Percentiles rank a stretch among this genome's conserved stretches.
These are phyloP conservation scores for Escovopsis sp. DNA, from an alignment of 2,329 filamentous ascomycete genomes.

Conservation along the genomic window DNA sequence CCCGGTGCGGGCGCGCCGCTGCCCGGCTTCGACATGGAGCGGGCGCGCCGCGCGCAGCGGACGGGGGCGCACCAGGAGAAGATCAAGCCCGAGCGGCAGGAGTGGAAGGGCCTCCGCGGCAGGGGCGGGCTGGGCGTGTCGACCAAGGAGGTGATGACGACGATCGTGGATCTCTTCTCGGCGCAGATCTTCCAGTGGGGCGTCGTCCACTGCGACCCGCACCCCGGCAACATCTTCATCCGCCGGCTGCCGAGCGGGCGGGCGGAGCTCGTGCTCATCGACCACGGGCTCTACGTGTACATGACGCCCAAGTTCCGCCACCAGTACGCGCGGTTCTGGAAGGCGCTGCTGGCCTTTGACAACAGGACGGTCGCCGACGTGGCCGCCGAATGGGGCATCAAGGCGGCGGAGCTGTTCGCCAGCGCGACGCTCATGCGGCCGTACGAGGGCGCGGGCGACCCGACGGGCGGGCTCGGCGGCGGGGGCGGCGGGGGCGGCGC, in stretches of 20 bases:
- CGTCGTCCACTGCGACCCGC: conserved; percentile 87
- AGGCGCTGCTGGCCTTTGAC: conserved; percentile 84
- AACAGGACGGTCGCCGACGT: conserved; percentile 63
- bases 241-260: conserved; percentile 69
- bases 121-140: conserved; percentile 74
- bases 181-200: conserved; percentile 98
- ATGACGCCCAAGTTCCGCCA: conserved; percentile 73
- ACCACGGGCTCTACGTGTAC: conserved; percentile 91
- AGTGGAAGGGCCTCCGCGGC: conserved; percentile 59
- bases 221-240: conserved; percentile 95
- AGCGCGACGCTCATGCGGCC: conserved; percentile 80
- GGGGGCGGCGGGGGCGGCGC: conserved; percentile 68
- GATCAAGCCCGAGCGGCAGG: conserved; percentile 66
- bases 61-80: conserved; percentile 40
- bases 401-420: conserved; percentile 80
- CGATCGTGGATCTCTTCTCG: conserved; percentile 92
- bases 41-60: conserved; percentile 29
- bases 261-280: conserved; percentile 85
- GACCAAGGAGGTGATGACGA: conserved; percentile 81
- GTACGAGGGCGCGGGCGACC: conserved; percentile 76
- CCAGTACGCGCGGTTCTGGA: conserved; percentile 87
- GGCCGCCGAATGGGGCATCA: conserved; percentile 72
- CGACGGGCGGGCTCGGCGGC: conserved; percentile 30
- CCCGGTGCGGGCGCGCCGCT: conserved; percentile 61
- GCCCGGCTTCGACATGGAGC: conserved; percentile 31